Conservation (phyloP, 2,329 filamentous ascomycete species). For the Hypoxylon sp. region DNA sequence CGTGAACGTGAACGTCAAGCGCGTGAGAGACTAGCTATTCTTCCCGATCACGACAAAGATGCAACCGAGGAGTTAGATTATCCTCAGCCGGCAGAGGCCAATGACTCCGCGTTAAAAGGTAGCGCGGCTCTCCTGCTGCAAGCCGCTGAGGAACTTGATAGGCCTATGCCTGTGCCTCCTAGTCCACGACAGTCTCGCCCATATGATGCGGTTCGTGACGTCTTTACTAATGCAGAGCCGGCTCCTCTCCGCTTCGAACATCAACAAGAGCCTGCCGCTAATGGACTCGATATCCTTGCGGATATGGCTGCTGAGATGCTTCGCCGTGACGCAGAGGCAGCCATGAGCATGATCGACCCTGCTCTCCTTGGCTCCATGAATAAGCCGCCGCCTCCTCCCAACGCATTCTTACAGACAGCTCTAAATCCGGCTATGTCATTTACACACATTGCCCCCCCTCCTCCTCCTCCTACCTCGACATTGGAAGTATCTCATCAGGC, state of each 20-base stretch:
- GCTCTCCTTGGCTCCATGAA: slow-evolving; percentile 46
- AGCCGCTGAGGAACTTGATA: slow-evolving; percentile 47
- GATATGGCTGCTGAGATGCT: slow-evolving; percentile 50
- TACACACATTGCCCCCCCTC: slow-evolving; percentile 52
- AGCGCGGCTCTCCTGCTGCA: slow-evolving; percentile 41
- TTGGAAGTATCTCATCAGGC: slow-evolving; percentile 43
- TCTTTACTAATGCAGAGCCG: slow-evolving; percentile 57
- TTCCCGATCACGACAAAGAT: slow-evolving; percentile 36
- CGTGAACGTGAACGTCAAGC: slow-evolving; percentile 50
- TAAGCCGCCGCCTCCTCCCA: slow-evolving; percentile 45
- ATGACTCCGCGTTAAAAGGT: slow-evolving; percentile 32
- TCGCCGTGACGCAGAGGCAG: slow-evolving; percentile 33
- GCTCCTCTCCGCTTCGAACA: slow-evolving; percentile 44
- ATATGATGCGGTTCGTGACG: slow-evolving; percentile 63
- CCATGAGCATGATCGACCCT: slow-evolving; percentile 51
- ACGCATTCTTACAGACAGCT: slow-evolving; percentile 57
- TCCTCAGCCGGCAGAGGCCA: slow-evolving; percentile 6
- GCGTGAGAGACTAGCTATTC: slow-evolving; percentile 39
- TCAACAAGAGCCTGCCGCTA: slow-evolving; percentile 46
- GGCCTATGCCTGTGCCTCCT: slow-evolving; percentile 29
- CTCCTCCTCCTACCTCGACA: slow-evolving; percentile 49
- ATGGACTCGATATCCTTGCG: slow-evolving; percentile 53
- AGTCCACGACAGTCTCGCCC: slow-evolving; percentile 55
- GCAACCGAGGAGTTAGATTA: slow-evolving; percentile 16
- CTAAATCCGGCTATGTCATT: slow-evolving; percentile 54